phyloP scores from a whole-genome alignment of 192 early-diverging fungal species.

The Entomortierella lignicola region DNA sequence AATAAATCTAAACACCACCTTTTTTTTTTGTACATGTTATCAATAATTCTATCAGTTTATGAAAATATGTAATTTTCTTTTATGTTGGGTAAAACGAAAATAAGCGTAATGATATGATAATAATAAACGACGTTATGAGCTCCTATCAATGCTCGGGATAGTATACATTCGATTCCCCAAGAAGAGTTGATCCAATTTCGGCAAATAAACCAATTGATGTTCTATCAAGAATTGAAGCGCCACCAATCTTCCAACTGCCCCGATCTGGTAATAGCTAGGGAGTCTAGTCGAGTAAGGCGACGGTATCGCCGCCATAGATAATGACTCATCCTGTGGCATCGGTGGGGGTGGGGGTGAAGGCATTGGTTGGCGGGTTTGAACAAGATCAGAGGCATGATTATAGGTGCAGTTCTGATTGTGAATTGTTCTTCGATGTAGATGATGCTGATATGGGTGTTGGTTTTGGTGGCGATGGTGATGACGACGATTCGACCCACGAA shows the following conservation, averaged over 20 bases:
- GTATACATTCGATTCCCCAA: constrained; percentile 21
- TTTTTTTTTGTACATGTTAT: too few relatives aligned
- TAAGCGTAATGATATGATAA: too few relatives aligned
- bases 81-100: too few relatives aligned
- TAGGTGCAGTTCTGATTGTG: background rate
- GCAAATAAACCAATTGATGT: constrained; percentile 27
- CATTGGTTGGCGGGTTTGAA: background rate
- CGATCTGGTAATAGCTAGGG: constrained; percentile 4
- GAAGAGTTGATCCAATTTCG: constrained; percentile 19
- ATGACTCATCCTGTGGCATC: background rate
- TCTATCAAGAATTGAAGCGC: constrained; percentile 40
- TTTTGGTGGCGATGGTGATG: background rate
- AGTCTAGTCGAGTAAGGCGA: background rate
- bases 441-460: background rate
- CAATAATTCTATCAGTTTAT: too few relatives aligned
- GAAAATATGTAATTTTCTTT: too few relatives aligned
- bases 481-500: background rate
- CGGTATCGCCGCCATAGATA: background rate
- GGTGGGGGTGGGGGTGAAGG: constrained; percentile 5
- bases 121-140: too few relatives aligned
- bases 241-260: constrained; percentile 16
- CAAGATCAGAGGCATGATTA: background rate
- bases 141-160: constrained; percentile 21
- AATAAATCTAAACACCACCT: too few relatives aligned
- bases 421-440: too few relatives aligned